Evolutionary conservation across 306 rosid genomes (phyloP), one percentile per base, ranked within the genome.

Genomic region (Sphenostylis stenocarpa): DNA sequence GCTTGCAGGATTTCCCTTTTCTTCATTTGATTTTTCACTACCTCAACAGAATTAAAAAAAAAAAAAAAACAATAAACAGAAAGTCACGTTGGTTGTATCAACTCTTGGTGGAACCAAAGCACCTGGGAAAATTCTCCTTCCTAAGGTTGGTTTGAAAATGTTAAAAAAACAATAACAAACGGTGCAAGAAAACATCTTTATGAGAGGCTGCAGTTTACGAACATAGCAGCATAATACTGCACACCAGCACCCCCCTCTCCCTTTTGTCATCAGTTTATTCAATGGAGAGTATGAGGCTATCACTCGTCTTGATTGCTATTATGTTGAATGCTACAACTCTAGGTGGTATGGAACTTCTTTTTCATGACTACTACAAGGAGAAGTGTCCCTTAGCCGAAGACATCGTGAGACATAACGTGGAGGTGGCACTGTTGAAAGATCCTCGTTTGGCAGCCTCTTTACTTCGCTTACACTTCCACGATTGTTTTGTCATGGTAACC

Each of bases 401-500:
- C 47, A 94, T 94, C 2, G 90, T 91, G 64, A 84, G 86, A 67
- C 91, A 81, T 38, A 81, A 78, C 19, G 87, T 94, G 5, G 86
- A 83, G 76, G 84, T 73, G 72, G 95, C 87, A 2, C 82, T 87
- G 49, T 29, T 69, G 19, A 94, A 71, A 85, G 91, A 94, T 70
- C 97, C 95, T 39, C 90, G 95, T 60, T 80, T 91, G 87, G 98
- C 96, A 43, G 98, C 95, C 12, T 90, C 97, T 0, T 77, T 94
- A 68, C 98, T 94, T 38, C 97, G 97, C 71, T 75, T 94, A 73
- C 98, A 94, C 80, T 94, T 94, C 49, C 98, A 94, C 17, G 97
- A 94, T 88, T 94, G 98, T 41, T 94, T 94, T 70, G 97, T 92
- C 73, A 58, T 87, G 96, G 97, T 91, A 78, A 61, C 16, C 24